Percentiles rank a stretch among this genome's conserved stretches.
Conservation (phyloP, 2,329 filamentous ascomycete genomes). For the Phaeosphaeriaceae sp. region DNA sequence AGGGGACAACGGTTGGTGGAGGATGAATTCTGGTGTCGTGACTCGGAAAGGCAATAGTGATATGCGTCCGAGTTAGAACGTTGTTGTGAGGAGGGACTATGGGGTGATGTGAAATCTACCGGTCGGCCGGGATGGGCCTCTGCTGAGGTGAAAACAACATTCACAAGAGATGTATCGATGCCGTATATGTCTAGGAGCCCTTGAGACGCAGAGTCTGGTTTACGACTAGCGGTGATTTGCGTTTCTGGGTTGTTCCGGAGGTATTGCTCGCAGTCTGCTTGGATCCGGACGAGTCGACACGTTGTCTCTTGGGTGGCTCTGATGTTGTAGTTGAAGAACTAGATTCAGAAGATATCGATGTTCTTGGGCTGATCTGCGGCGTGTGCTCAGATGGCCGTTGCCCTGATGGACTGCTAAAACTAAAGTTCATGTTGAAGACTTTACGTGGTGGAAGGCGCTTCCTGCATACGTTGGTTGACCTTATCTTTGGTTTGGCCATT, state of each 20-base stretch:
- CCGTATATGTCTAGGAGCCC: not conserved
- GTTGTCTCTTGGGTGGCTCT: slow-evolving; percentile 15
- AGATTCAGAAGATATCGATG: slow-evolving; percentile 12
- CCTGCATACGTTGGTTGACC: not conserved
- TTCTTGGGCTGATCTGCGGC: slow-evolving; percentile 18
- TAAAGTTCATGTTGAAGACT: slow-evolving; percentile 21
- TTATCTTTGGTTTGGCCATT: slow-evolving; percentile 2
- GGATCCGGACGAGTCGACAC: slow-evolving; percentile 15
- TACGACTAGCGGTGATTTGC: not conserved
- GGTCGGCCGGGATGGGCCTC: slow-evolving; percentile 18
- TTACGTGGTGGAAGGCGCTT: slow-evolving; percentile 9
- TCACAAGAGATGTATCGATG: not conserved
- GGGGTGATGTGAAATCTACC: slow-evolving; percentile 12
- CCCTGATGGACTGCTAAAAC: slow-evolving; percentile 11
- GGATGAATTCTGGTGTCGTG: slow-evolving; percentile 15
- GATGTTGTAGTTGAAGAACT: slow-evolving; percentile 1
- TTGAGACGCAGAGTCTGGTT: not conserved
- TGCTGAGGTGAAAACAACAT: not conserved
- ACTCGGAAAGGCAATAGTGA: slow-evolving; percentile 14
- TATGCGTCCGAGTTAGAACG: not conserved
- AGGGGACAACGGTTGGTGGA: slow-evolving; percentile 5
- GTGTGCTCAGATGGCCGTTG: slow-evolving; percentile 11
- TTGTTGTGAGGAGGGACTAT: slow-evolving; percentile 7
- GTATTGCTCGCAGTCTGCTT: not conserved
- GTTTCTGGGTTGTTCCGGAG: not conserved